phyloP scores from a whole-genome alignment of 2,329 filamentous ascomycete species.

The Magnaporthales sp. region DNA sequence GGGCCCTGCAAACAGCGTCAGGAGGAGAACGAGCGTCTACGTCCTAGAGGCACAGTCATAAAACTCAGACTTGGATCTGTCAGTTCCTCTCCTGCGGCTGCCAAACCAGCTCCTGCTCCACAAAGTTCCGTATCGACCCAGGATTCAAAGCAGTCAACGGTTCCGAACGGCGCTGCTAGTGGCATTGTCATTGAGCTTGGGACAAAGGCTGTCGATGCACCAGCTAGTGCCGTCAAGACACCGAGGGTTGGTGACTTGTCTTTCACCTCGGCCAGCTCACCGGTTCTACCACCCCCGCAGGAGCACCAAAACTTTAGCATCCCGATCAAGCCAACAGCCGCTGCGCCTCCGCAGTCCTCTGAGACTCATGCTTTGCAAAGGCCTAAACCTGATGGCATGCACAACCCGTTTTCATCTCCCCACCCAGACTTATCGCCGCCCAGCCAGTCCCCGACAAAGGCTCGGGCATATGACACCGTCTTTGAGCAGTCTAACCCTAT shows the following conservation, averaged over 20 bases:
- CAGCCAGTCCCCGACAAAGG: constrained; percentile 29
- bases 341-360: background rate
- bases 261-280: constrained; percentile 2
- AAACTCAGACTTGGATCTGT: constrained; percentile 39
- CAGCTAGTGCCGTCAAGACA: background rate
- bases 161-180: background rate
- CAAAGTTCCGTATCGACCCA: background rate
- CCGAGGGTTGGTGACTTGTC: constrained; percentile 4
- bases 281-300: constrained; percentile 5
- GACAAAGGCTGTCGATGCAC: background rate
- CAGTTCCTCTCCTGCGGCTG: constrained; percentile 10
- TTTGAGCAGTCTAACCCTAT: constrained; percentile 22
- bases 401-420: constrained; percentile 32
- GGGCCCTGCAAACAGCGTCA: constrained; percentile 63
- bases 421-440: constrained; percentile 33
- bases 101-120: background rate
- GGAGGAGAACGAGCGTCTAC: constrained; percentile 53
- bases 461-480: constrained; percentile 28
- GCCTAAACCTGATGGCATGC: constrained; percentile 20
- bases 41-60: constrained; percentile 28
- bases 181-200: constrained; percentile 1
- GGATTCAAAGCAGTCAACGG: background rate
- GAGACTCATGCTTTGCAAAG: background rate
- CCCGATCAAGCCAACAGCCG: constrained; percentile 7
- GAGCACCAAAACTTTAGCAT: constrained; percentile 3